These are phyloP conservation scores for Wickerhamiella brachini DNA, from an alignment of 805 yeast species.

Conservation along the genomic window DNA sequence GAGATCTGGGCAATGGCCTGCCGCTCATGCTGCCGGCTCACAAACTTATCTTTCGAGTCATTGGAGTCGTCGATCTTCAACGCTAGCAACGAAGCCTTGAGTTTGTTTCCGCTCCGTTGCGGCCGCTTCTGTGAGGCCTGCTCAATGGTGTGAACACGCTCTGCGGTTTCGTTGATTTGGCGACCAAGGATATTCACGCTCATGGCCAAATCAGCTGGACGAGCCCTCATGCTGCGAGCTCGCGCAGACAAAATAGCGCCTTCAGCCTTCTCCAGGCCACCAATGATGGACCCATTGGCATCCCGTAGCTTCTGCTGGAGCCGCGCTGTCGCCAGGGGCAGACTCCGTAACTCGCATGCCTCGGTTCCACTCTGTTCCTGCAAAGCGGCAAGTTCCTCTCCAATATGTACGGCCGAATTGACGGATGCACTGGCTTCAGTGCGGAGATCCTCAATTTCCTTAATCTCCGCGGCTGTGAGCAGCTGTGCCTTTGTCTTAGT, in stretches of 20 bases:
- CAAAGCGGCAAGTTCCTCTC: neutral
- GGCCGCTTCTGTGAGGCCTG: neutral
- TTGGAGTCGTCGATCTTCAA: neutral
- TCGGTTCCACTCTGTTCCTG: neutral
- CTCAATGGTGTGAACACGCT: neutral
- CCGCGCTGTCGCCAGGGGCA: slow-evolving; percentile 6
- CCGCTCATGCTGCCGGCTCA: neutral
- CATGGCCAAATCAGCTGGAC: slow-evolving; percentile 2
- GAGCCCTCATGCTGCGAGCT: slow-evolving; percentile 2
- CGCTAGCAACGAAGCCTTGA: neutral
- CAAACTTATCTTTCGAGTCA: neutral
- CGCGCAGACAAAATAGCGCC: slow-evolving; percentile 2
- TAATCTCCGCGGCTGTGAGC: neutral
- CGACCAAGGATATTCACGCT: slow-evolving; percentile 3
- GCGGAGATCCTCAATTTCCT: neutral
- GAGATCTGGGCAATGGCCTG: neutral
- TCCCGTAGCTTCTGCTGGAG: slow-evolving; percentile 5
- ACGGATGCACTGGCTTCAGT: neutral
- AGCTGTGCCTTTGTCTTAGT: neutral
- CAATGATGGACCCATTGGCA: neutral
- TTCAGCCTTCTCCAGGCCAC: slow-evolving; percentile 1
- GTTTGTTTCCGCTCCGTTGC: neutral
- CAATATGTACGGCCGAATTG: neutral
- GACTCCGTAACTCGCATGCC: neutral
- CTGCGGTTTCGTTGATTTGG: neutral